Conservation (phyloP, 805 yeast species). For the Yarrowia sp. region DNA sequence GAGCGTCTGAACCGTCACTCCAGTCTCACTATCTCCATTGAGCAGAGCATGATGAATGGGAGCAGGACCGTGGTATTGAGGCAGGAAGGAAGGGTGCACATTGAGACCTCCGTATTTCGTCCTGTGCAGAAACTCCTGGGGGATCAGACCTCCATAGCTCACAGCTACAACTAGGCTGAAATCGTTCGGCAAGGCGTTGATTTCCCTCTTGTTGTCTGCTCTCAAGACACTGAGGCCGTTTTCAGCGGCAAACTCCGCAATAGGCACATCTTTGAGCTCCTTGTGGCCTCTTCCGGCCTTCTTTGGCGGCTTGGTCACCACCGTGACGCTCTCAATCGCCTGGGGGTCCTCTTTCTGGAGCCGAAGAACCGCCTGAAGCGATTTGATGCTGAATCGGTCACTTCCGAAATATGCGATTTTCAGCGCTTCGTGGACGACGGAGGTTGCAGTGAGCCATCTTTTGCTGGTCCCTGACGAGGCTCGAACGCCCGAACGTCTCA, state of each 20-base stretch:
- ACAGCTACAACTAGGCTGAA: slow-evolving; percentile 86
- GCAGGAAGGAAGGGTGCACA: slow-evolving; percentile 91
- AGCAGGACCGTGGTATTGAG: slow-evolving; percentile 82
- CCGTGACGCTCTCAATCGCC: slow-evolving; percentile 56
- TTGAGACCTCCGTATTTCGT: slow-evolving; percentile 76
- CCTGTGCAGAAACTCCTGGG: slow-evolving; percentile 59
- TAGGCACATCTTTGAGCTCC: slow-evolving; percentile 59
- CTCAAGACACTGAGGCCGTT: slow-evolving; percentile 41
- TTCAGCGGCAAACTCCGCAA: slow-evolving; percentile 41
- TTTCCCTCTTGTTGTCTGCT: slow-evolving; percentile 43
- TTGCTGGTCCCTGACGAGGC: background rate
- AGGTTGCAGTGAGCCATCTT: background rate
- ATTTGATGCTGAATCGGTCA: slow-evolving; percentile 69
- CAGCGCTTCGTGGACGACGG: slow-evolving; percentile 35
- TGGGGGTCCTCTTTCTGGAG: slow-evolving; percentile 43
- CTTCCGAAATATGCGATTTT: slow-evolving; percentile 77
- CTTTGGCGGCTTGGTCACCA: slow-evolving; percentile 70
- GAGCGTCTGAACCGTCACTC: slow-evolving; percentile 87
- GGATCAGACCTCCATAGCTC: slow-evolving; percentile 85
- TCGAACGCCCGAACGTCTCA: background rate
- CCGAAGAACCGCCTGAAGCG: slow-evolving; percentile 55
- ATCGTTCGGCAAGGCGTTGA: slow-evolving; percentile 42
- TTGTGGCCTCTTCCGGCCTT: slow-evolving; percentile 65
- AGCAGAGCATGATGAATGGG: slow-evolving; percentile 84
- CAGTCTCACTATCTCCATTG: slow-evolving; percentile 67